Percentiles rank a stretch among this genome's conserved stretches.
Conservation (phyloP, 106 monocot species). For the Dactylorhiza incarnata region DNA sequence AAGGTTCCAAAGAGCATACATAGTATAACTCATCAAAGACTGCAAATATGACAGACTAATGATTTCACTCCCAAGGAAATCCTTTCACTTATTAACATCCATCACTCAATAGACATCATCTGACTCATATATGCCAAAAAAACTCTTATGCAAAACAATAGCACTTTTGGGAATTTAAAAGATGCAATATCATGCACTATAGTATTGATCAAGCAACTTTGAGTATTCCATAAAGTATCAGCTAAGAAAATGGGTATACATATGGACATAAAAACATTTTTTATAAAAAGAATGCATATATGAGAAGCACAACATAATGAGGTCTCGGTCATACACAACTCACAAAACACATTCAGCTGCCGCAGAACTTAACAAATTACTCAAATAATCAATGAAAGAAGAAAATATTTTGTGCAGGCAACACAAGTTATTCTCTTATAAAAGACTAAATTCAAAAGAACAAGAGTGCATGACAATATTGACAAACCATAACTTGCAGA, state of each 20-base stretch:
- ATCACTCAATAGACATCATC: not conserved
- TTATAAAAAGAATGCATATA: not conserved
- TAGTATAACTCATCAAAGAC: not conserved
- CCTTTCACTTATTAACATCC: not conserved
- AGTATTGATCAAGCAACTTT: not conserved
- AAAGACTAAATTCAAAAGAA: not conserved
- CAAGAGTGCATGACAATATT: not conserved
- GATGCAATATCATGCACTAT: not conserved
- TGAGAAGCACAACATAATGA: not conserved
- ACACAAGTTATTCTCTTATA: not conserved
- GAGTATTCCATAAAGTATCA: not conserved
- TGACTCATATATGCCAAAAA: not conserved
- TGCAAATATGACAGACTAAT: not conserved
- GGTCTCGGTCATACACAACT: not conserved
- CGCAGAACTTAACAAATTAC: not conserved
- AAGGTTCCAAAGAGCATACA: not conserved
- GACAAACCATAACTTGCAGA: not conserved
- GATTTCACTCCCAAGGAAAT: not conserved
- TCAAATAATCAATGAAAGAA: not conserved
- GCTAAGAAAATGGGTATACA: not conserved
- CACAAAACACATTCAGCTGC: not conserved
- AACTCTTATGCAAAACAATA: not conserved
- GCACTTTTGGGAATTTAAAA: not conserved
- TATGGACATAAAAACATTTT: not conserved
- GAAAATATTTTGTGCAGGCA: not conserved